phyloP scores from a whole-genome alignment of 2,329 filamentous ascomycete species.

The Aspergillus hortae region DNA sequence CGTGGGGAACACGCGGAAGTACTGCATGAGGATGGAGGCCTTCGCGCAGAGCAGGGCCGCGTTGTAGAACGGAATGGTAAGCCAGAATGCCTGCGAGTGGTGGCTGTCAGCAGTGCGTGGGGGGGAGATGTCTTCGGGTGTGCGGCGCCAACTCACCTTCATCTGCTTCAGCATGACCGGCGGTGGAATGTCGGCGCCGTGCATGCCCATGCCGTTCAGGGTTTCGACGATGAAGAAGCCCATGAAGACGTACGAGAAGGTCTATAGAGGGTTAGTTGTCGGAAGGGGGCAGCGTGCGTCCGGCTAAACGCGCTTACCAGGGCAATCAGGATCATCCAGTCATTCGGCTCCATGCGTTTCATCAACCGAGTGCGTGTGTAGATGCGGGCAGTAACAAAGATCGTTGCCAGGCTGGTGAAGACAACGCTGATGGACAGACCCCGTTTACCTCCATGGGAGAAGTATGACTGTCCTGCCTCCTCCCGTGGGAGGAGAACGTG shows the following conservation, averaged over 20 bases:
- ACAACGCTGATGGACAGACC: constrained; percentile 27
- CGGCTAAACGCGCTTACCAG: constrained; percentile 21
- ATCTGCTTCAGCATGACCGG: constrained; percentile 28
- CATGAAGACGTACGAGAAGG: constrained; percentile 34
- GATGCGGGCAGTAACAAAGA: constrained; percentile 28
- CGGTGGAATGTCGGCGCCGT: constrained; percentile 27
- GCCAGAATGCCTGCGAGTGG: constrained; percentile 30
- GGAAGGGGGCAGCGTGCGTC: background rate
- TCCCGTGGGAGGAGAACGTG: constrained; percentile 17
- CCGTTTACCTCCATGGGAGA: constrained; percentile 24
- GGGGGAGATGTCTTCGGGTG: background rate
- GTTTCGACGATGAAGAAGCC: constrained; percentile 31
- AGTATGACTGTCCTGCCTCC: constrained; percentile 13
- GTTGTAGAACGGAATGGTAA: constrained; percentile 39
- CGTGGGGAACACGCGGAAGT: constrained; percentile 44
- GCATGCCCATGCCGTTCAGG: constrained; percentile 35
- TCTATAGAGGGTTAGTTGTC: constrained; percentile 14
- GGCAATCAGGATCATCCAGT: constrained; percentile 35
- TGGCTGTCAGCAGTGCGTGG: background rate
- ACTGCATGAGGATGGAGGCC: constrained; percentile 48
- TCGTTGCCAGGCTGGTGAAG: constrained; percentile 29
- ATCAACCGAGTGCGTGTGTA: constrained; percentile 31
- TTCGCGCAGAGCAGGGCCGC: constrained; percentile 41
- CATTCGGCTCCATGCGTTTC: constrained; percentile 32
- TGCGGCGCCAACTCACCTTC: constrained; percentile 21